Base-by-base conservation (phyloP, 805 yeast species). In the Candida qinlingensis region DNA sequence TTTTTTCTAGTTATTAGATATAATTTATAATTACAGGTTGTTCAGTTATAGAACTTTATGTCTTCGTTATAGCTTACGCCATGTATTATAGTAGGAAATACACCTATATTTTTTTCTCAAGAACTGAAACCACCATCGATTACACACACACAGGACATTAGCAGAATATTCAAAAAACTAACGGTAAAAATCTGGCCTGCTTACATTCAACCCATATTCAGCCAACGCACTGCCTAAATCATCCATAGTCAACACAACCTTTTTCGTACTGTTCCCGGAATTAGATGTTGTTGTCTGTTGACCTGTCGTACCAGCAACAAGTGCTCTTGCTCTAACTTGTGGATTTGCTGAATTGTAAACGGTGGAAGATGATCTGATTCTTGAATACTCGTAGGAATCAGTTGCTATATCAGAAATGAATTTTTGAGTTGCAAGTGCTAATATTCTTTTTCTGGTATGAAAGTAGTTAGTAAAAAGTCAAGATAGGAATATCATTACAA, bases 401-500 rank as follows among this genome's bases (percentile, higher is more conserved):
- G 90, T 88, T 1, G 99, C 97, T 31, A 94, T 83, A 64, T 94
- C 99, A 52, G 91, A 81, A 29, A 94, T 78, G 64, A 94, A 94
- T 63, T 94, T 94, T 61, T 95, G 99, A 0, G 99, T 94, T 1
- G 99, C 98, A 48, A 94, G 72, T 0, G 98, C 97, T 43, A 94
- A 72, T 36, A 94, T 70, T 46, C 98, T 74, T 65, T 49, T 49
- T 26, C 48, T 46, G 31, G 9, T 19, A 9, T 28, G 5, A 26
- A 19, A 11, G 13, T 27, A 27, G 49, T 49, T 41, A 46, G 42
- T 38, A 36, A 6, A 70, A 6, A 35, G 26, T n/a, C 31, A 19
- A 35, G 9, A 5, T 6, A 7, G 29, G 7, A 13, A n/a, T 3
- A 1, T n/a, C 12, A 11, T 7, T 31, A 9, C 3, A 6, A 12